These are phyloP conservation scores for Barnettozyma sp. DNA, from an alignment of 805 yeast species.

Conservation along the genomic window DNA sequence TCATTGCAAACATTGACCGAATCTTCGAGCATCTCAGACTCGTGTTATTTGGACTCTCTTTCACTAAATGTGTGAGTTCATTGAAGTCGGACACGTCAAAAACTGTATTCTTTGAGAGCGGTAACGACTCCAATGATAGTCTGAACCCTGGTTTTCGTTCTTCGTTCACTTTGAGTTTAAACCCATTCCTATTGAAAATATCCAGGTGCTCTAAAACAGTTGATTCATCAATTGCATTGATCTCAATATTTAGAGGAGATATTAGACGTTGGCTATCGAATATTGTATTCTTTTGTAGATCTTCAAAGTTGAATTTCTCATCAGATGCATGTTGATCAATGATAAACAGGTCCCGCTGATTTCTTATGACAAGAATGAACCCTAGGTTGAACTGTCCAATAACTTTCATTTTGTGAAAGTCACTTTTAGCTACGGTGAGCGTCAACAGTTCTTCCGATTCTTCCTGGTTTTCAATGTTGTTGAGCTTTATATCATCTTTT, in stretches of 20 bases:
- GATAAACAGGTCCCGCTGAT: constrained; percentile 60
- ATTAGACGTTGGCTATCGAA: constrained; percentile 71
- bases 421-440: constrained; percentile 58
- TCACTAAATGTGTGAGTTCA: constrained; percentile 66
- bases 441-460: constrained; percentile 55
- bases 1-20: constrained; percentile 81
- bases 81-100: constrained; percentile 63
- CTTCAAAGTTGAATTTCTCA: constrained; percentile 88
- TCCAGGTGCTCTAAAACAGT: constrained; percentile 53
- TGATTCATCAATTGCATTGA: constrained; percentile 75
- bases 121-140: constrained; percentile 54
- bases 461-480: constrained; percentile 38
- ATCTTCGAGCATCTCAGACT: constrained; percentile 65
- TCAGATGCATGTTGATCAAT: constrained; percentile 98
- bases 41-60: constrained; percentile 43
- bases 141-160: constrained; percentile 49
- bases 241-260: constrained; percentile 45
- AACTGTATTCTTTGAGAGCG: constrained; percentile 61
- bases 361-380: constrained; percentile 67
- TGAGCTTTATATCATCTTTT: constrained; percentile 16
- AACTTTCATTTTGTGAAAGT: constrained; percentile 67
- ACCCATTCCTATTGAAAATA: constrained; percentile 71
- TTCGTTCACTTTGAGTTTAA: constrained; percentile 46
- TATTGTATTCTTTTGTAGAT: constrained; percentile 44
- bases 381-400: constrained; percentile 97